These are phyloP conservation scores for Boletales sp. DNA, from an alignment of 768 basidiomycete species.

Conservation along the genomic window DNA sequence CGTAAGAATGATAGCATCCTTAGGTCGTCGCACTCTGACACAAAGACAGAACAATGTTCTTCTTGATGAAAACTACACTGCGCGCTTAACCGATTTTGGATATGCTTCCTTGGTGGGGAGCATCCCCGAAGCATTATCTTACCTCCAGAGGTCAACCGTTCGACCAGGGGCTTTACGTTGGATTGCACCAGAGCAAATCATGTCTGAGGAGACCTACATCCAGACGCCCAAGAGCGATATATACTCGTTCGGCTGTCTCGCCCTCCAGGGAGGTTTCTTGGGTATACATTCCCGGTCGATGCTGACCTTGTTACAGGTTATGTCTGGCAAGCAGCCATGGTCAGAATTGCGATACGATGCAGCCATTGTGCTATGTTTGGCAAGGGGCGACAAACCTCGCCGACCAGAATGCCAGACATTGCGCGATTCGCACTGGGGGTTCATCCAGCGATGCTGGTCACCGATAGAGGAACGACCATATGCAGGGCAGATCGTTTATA, in stretches of 20 bases:
- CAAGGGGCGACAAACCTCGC: neutral
- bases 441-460: neutral
- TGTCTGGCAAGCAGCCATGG: conserved; percentile 15
- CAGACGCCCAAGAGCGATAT: conserved; percentile 11
- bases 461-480: neutral
- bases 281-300: neutral
- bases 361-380: conserved; percentile 6
- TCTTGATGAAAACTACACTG: neutral
- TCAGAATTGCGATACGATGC: neutral
- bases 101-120: no score
- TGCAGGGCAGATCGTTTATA: neutral
- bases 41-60: conserved; percentile 18
- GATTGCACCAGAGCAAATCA: conserved; percentile 20
- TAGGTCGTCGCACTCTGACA: neutral
- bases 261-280: conserved; percentile 15
- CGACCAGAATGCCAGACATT: conserved; percentile 1
- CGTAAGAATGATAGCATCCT: neutral
- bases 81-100: no score
- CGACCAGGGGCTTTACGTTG: conserved; percentile 30
- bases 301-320: conserved; percentile 13
- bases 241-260: conserved; percentile 30
- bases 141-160: conserved; percentile 23
- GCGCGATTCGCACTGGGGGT: conserved; percentile 5
- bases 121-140: neutral
- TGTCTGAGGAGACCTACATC: conserved; percentile 4